These are phyloP conservation scores for Phytopythium aichiense DNA, from an alignment of 352 stramenopile genomes.

Conservation along the genomic window DNA sequence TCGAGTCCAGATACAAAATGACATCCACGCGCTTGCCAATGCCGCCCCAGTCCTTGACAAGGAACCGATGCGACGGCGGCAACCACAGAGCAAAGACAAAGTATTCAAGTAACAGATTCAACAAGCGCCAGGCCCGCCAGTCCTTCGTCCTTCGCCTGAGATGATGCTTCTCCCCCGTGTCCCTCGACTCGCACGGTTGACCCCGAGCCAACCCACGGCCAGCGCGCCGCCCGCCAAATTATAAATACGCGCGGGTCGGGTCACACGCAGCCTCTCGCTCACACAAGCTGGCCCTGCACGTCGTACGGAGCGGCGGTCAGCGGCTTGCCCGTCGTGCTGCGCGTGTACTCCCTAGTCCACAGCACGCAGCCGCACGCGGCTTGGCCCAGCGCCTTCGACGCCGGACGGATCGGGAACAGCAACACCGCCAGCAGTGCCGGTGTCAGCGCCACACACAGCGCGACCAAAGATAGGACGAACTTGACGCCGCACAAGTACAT, in stretches of 20 bases:
- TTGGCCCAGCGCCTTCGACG: constrained; percentile 32
- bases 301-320: constrained; percentile 24
- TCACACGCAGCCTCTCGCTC: background rate
- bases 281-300: constrained; percentile 35
- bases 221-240: constrained; percentile 9
- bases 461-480: constrained; percentile 54
- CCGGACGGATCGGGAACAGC: constrained; percentile 49
- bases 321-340: constrained; percentile 51
- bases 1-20: background rate
- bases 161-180: background rate
- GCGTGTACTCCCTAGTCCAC: constrained; percentile 68
- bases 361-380: constrained; percentile 46
- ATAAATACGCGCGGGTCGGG: constrained; percentile 17
- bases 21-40: background rate
- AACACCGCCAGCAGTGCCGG: constrained; percentile 47
- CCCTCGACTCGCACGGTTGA: background rate
- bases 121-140: background rate
- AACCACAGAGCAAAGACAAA: background rate
- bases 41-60: background rate
- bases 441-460: constrained; percentile 50
- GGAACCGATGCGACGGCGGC: background rate
- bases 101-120: background rate
- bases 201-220: background rate
- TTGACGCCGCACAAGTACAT: constrained; percentile 67
- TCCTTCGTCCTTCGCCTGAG: background rate